Base-by-base conservation (phyloP, 345 rosid species). In the Gossypium bickii region DNA sequence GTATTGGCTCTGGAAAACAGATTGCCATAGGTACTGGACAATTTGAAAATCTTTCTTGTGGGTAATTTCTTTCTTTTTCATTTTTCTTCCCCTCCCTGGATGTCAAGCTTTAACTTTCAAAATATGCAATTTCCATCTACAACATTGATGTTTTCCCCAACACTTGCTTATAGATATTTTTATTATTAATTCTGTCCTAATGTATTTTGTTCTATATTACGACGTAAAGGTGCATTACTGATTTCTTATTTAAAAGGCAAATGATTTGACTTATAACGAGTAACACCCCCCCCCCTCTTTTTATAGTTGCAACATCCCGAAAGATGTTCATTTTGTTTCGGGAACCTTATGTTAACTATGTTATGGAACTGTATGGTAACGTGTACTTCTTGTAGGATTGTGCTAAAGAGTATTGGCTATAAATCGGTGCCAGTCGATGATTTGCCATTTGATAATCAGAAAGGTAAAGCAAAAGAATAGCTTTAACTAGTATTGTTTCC, bases 331-430 rank as follows among this genome's bases (percentile, higher is more conserved):
- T n/a, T 24, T 16, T 49, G 10, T 25, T 69, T 49, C 1, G 5
- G 53, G 51, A 65, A 43, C 49, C 20, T 49, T 22, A 12, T 7
- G 18, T 48, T 57, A 20, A 12, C 27, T 18, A 20, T 7, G 38
- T 67, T 57, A 20, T 57, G 61, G 25, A 52, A 43, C 77, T 60
- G 48, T 56, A 56, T 41, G 45, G 43, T 55, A 74, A 69, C 71
- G 11, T 76, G 41, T 70, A 66, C 77, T 77, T 69, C 71, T 69
- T 80, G 73, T 78, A 95, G 99, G 87, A 41, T 91, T 77, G 96
- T 91, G 82, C 78, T 91, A 78, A 95, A 89, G 86, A 90, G 97
- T 89, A 90, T 95, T 76, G 99, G 99, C 74, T 95, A 95, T 85
- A 93, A 90, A 85, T 89, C 98, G 9, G 83, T 89, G 63, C 91